Conservation (phyloP, 345 rosid genomes). For the Boechera retrofracta region DNA sequence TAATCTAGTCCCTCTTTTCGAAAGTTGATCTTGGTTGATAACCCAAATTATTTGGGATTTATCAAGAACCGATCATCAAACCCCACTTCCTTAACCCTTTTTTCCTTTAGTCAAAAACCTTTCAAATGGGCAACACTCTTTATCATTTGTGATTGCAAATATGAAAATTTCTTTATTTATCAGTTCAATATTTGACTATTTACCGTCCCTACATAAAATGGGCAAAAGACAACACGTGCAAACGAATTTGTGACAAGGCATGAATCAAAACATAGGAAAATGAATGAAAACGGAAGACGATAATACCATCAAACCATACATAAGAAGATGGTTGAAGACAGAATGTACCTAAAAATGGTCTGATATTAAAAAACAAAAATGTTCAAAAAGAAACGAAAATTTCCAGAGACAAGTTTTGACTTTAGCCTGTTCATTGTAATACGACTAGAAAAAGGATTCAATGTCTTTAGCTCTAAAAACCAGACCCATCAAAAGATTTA, state of each 20-base stretch:
- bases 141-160: too few relatives aligned
- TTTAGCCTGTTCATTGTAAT: conserved; percentile 36
- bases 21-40: too few relatives aligned
- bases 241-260: not conserved
- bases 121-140: not conserved
- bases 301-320: conserved; percentile 4
- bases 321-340: not conserved
- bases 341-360: conserved; percentile 16
- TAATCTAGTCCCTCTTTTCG: too few relatives aligned
- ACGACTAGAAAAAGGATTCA: conserved; percentile 35
- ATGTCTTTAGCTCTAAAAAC: conserved; percentile 29
- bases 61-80: too few relatives aligned
- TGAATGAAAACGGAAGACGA: not conserved
- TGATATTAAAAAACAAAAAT: conserved; percentile 5
- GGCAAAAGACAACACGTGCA: not conserved
- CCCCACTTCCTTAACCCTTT: too few relatives aligned
- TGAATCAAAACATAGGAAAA: not conserved
- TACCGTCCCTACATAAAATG: not conserved
- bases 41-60: too few relatives aligned
- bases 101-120: too few relatives aligned
- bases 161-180: too few relatives aligned
- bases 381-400: conserved; percentile 6
- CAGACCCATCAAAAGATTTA: conserved; percentile 39
- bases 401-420: conserved; percentile 15
- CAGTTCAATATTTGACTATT: not conserved